These are phyloP conservation scores for Globisporangium paddicum DNA, from an alignment of 352 stramenopile species.

Conservation along the genomic window DNA sequence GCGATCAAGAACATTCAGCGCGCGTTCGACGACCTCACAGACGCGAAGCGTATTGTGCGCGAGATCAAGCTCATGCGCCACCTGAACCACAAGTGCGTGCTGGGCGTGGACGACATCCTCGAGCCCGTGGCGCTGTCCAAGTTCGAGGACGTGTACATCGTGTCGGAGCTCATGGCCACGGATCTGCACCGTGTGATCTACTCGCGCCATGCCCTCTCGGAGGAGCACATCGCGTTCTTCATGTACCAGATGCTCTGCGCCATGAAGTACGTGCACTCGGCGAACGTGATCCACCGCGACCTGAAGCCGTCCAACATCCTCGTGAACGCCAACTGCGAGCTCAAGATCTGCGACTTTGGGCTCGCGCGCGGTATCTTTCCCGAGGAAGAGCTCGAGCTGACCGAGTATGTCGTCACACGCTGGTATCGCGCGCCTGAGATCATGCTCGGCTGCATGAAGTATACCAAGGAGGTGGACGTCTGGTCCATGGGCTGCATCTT, in stretches of 20 bases:
- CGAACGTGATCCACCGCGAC: slow-evolving; percentile 94
- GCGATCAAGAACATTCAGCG: slow-evolving; percentile 95
- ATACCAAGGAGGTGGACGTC: slow-evolving; percentile 87
- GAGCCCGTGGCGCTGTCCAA: slow-evolving; percentile 56
- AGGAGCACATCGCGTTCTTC: slow-evolving; percentile 88
- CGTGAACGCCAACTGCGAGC: slow-evolving; percentile 91
- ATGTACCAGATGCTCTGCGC: slow-evolving; percentile 90
- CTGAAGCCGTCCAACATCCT: slow-evolving; percentile 98
- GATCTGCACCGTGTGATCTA: slow-evolving; percentile 90
- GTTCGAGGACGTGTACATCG: slow-evolving; percentile 90
- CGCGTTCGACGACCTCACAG: slow-evolving; percentile 96
- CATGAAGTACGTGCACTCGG: slow-evolving; percentile 92
- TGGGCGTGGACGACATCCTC: slow-evolving; percentile 77
- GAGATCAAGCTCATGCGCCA: slow-evolving; percentile 95
- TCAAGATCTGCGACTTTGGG: slow-evolving; percentile 93
- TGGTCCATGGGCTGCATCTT: slow-evolving; percentile 99
- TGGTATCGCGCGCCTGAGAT: slow-evolving; percentile 93
- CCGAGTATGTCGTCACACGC: slow-evolving; percentile 87
- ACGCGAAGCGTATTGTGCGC: slow-evolving; percentile 98
- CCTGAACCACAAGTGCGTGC: slow-evolving; percentile 88
- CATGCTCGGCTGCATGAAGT: slow-evolving; percentile 89
- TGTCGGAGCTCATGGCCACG: slow-evolving; percentile 89
- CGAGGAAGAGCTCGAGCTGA: slow-evolving; percentile 38
- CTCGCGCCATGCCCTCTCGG: slow-evolving; percentile 75
- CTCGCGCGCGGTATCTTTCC: slow-evolving; percentile 73